These are phyloP conservation scores for Leucaena leucocephala DNA, from an alignment of 306 rosid genomes.

Conservation along the genomic window DNA sequence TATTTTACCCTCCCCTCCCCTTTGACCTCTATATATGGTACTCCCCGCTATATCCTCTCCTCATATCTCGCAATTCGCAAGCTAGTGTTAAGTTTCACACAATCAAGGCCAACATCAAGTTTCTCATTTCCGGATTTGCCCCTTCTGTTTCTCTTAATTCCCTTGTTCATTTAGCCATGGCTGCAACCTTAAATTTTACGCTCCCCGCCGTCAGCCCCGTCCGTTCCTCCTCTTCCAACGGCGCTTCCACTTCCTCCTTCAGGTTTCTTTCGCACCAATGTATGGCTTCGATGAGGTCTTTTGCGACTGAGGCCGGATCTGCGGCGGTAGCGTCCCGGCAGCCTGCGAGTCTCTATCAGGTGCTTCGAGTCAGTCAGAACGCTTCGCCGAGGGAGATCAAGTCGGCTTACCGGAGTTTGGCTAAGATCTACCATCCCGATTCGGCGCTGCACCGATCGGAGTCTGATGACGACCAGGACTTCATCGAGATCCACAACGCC, in stretches of 20 bases:
- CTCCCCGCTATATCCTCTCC: neutral
- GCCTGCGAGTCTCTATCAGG: conserved; percentile 45
- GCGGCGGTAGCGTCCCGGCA: neutral
- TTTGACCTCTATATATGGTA: conserved; percentile 36
- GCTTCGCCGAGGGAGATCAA: conserved; percentile 49
- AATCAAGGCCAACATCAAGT: neutral
- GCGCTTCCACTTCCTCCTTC: conserved; percentile 5
- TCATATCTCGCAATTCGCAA: neutral
- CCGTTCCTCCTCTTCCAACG: neutral
- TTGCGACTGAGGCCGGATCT: neutral
- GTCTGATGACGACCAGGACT: conserved; percentile 50
- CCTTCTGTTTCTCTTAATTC: neutral
- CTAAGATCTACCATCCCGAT: conserved; percentile 70
- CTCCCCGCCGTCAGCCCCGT: neutral
- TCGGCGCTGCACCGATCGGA: conserved; percentile 43
- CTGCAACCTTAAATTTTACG: conserved; percentile 1
- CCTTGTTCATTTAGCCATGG: conserved; percentile 20
- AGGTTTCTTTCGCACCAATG: neutral
- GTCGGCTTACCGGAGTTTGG: conserved; percentile 50
- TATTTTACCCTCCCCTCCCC: conserved; percentile 2
- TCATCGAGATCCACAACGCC: conserved; percentile 77
- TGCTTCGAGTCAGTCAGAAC: conserved; percentile 34
- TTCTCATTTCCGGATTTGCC: conserved; percentile 22
- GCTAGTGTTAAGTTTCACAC: neutral
- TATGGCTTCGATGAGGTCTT: conserved; percentile 17